Evolutionary conservation across 208 protist species (phyloP), one percentile per base, ranked within the genome.

Genomic region (Wallacemonas sp.): DNA sequence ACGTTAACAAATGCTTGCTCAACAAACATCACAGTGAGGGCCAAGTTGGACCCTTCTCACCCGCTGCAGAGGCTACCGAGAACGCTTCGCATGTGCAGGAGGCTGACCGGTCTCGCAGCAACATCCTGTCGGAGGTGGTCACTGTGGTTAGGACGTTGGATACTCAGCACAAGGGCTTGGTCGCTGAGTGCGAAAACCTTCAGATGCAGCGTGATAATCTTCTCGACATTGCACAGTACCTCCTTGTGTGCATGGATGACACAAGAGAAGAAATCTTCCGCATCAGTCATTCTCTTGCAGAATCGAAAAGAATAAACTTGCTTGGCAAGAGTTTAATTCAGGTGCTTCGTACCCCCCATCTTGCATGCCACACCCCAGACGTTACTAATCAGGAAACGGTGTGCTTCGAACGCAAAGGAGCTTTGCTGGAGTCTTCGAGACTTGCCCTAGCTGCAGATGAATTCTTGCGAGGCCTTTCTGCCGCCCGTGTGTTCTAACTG

Each of bases 311-410:
- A 38, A 41, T 71, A 22, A 11, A 26, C 27, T 56, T 76, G 15
- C 46, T 76, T 38, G 19, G 27, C 15, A 76, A 70, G 62, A 49
- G 33, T 42, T 21, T 71, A 17, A 31, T 70, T 46, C 11, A 12
- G 30, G 1, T 71, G 46, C 51, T 60, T 26, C 54, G 62, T 14
- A 21, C n/a, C 15, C 19, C 34, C 11, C 49, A 60, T 5, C 30
- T 30, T 31, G 28, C 44, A 9, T 12, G 47, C 21, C 5, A 15
- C 3, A 9, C 4, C 31, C 11, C 30, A 39, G n/a, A n/a, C 4
- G 28, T 39, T 6, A 8, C 26, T 33, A 12, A 5, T 41, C 14
- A 14, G 14, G 36, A 41, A 41, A 41, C 36, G 36, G 9, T 41
- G 36, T 41, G 36, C 6, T 17, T 17, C 14, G 6, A 14, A 41